Evolutionary conservation across 2,329 filamentous ascomycete genomes (phyloP).

Genomic region (Colletotrichum sp.): DNA sequence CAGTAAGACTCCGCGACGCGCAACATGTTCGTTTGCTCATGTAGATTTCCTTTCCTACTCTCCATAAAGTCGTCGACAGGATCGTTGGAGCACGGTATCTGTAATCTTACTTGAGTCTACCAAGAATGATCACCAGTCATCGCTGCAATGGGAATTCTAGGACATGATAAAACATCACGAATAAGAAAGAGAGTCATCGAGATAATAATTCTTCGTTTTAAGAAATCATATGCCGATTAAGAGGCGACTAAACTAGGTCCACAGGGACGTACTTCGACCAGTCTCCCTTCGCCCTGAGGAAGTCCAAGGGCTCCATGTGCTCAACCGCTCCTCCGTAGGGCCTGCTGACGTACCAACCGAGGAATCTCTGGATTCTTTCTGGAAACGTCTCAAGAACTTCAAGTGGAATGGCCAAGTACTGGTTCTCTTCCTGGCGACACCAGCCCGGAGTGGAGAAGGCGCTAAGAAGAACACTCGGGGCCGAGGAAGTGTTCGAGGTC

Average conservation of each 20-base stretch:
- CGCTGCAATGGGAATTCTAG: not conserved
- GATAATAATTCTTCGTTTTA: not conserved
- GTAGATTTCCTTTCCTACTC: not conserved
- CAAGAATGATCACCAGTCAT: not conserved
- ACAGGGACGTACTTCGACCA: not conserved
- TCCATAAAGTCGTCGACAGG: too few relatives aligned
- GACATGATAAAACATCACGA: not conserved
- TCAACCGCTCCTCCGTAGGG: not conserved
- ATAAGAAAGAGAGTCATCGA: not conserved
- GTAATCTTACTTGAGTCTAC: not conserved
- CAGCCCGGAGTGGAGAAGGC: not conserved
- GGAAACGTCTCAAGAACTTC: not conserved
- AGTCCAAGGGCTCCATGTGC: not conserved
- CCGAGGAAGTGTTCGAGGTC: not conserved
- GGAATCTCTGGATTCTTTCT: not conserved
- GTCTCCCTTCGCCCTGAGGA: not conserved
- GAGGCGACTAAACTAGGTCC: not conserved
- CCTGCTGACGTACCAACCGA: not conserved
- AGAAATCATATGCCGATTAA: not conserved
- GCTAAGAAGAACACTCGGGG: not conserved
- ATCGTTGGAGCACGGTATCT: not conserved
- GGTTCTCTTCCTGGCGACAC: not conserved
- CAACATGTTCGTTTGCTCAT: not conserved
- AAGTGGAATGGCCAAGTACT: not conserved
- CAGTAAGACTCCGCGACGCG: not conserved